phyloP scores from a whole-genome alignment of 345 rosid genomes.

The Bruguiera sexangula region DNA sequence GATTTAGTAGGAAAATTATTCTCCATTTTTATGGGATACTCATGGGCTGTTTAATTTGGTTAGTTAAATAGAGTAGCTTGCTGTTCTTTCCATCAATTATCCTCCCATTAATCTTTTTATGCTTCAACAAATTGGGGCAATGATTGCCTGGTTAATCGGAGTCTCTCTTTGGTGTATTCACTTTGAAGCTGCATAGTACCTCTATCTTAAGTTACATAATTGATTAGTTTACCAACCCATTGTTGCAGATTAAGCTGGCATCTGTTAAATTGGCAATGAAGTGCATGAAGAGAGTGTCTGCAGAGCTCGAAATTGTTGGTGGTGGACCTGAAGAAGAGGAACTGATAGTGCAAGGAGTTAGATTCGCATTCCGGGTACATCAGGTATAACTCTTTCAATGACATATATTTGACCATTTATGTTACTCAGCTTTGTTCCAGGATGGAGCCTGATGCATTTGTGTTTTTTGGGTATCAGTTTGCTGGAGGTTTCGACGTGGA shows the following conservation, averaged over 20 bases:
- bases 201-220: no score
- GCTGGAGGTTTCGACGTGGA: slow-evolving; percentile 96
- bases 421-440: not conserved
- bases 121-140: no score
- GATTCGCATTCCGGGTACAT: slow-evolving; percentile 97
- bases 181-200: not conserved
- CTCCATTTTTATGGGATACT: no score
- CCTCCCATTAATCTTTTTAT: no score
- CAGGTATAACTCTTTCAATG: slow-evolving; percentile 45
- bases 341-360: slow-evolving; percentile 82
- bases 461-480: slow-evolving; percentile 41
- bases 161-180: not conserved
- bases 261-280: slow-evolving; percentile 95
- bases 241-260: slow-evolving; percentile 70
- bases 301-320: slow-evolving; percentile 64
- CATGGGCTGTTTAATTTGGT: no score
- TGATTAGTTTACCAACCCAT: not conserved
- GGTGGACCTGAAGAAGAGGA: slow-evolving; percentile 91
- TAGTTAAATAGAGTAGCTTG: no score
- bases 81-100: no score
- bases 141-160: no score
- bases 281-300: slow-evolving; percentile 93
- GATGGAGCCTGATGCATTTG: not conserved
- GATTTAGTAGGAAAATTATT: no score
- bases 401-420: no score